These are phyloP conservation scores for Phytopythium aichiense DNA, from an alignment of 352 stramenopile species.

Conservation along the genomic window DNA sequence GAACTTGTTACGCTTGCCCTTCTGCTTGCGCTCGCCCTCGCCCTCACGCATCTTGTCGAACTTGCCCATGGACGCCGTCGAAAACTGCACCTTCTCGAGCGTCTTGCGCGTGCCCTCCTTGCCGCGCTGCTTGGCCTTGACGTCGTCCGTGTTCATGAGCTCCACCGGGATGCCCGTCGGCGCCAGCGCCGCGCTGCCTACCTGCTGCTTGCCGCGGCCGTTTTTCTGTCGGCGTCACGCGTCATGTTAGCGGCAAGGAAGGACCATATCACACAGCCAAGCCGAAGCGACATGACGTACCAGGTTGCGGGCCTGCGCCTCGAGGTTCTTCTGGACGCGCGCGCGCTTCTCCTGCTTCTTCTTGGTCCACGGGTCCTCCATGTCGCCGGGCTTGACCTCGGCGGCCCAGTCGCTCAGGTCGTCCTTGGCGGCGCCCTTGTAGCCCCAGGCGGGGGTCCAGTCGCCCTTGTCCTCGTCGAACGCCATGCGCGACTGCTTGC, in stretches of 20 bases:
- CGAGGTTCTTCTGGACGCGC: constrained; percentile 92
- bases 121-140: constrained; percentile 80
- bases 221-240: constrained; percentile 31
- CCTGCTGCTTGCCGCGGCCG: constrained; percentile 55
- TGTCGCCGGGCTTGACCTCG: constrained; percentile 91
- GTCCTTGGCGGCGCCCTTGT: constrained; percentile 74
- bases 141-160: constrained; percentile 69
- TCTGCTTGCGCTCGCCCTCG: constrained; percentile 88
- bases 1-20: constrained; percentile 84
- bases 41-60: constrained; percentile 93
- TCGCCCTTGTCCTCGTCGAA: constrained; percentile 94
- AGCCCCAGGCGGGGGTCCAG: constrained; percentile 93
- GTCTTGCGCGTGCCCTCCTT: constrained; percentile 88
- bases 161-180: constrained; percentile 90
- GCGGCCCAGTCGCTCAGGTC: constrained; percentile 93
- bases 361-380: constrained; percentile 94
- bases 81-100: constrained; percentile 89
- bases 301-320: constrained; percentile 74
- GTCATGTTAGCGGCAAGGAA: background rate
- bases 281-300: constrained; percentile 2
- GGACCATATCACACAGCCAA: background rate
- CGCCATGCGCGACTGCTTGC: constrained; percentile 96
- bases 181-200: constrained; percentile 32
- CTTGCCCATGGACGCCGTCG: constrained; percentile 92
- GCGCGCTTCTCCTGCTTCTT: constrained; percentile 89